Base-by-base conservation (phyloP, 2,329 filamentous ascomycete species). In the Arthrobotrys megalospora region DNA sequence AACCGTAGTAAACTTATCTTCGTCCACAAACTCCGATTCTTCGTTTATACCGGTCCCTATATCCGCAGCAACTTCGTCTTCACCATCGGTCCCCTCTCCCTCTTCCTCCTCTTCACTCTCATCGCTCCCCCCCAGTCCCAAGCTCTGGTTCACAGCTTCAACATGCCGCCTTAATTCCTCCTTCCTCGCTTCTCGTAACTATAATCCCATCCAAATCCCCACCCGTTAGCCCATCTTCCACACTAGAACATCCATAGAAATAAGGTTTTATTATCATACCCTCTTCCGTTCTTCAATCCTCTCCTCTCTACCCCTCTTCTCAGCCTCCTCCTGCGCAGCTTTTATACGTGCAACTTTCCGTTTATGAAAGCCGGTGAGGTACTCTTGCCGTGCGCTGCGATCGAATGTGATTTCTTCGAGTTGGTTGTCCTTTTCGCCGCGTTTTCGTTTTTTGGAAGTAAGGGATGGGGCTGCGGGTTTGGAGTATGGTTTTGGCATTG, bases 321-420 rank as follows among this genome's bases (percentile, higher is more conserved):
- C 90, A 2, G 93, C 93, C 81, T 92, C 88, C 81, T 96, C 93
- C 83, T 96, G 92, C 1, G 95, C 95, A 84, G 91, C 87, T 86
- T 97, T 96, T 81, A 91, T 90, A 43, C 96, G 89, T 7, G 65
- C 70, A 34, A 79, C 58, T 85, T 97, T 98, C 84, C 96, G 91
- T 88, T 98, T 99, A 87, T 95, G 94, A 85, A 99, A 99, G 1
- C 96, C 96, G 0, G 94, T 97, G 73, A 99, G 88, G 83, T 93
- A 99, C 83, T 98, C 94, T 80, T 92, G 87, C 80, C 96, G 91
- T 53, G 92, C 92, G 79, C 88, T 87, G 79, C 88, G 86, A 85
- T 99, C 94, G 85, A 98, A 99, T 65, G 87, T 90, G 84, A 99
- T 91, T 84, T 97, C 93, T 83, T 94, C 93, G 77, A 93, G 87